Evolutionary conservation across 1,284 basidiomycete species (phyloP), one percentile per base, ranked within the genome.

Genomic region (Uromyces viciae-fabae): DNA sequence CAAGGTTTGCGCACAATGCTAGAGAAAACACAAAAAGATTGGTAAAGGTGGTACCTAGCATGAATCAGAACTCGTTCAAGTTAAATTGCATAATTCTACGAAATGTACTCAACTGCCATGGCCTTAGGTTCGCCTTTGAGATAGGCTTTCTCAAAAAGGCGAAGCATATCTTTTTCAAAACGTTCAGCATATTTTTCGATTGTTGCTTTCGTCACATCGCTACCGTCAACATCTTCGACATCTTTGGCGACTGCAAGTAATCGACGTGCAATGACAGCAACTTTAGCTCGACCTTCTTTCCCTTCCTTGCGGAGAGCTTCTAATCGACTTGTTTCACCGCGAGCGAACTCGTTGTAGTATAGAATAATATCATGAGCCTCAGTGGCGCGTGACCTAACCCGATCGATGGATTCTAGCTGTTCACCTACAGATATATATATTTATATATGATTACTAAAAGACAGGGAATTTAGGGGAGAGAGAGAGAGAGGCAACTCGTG

Each of bases 161-260:
- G 91, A 78, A 99, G 90, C 91, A 98, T 96, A 85, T 99, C 96
- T 87, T 97, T 98, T 87, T 99, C 97, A 84, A 99, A 99, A 85
- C 93, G 93, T 87, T 99, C 97, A 87, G 95, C 97, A 85, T 98
- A 99, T 84, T 92, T 93, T 83, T 97, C 95, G 83, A 97, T 94
- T 79, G 90, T 91, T 85, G 97, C 94, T 82, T 91, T 90, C 42
- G 91, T 94, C 93, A 91, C 85, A 1, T 84, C 83, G 3, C 83
- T 85, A 1, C 82, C 83, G 81, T 84, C 81, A 25, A 95, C 89
- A 83, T 95, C 86, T 62, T 88, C 96, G 1, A 95, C 92, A 84
- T 99, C 97, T 86, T 92, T 96, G 19, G 94, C 93, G 25, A 99
- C 92, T 0, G 92, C 92, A 82, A 91, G 92, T 69, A 99, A 87